These are phyloP conservation scores for carrot (Daucus carota) DNA, from an alignment of 129 eudicot species.

Conservation along the genomic window DH1_v3.0 NC_030381.2:41919001-41919500, in stretches of 20 bases:
- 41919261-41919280: background rate
- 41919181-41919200: background rate
- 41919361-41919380: background rate
- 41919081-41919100: background rate
- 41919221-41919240: background rate
- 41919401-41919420: slow-evolving; percentile 95
- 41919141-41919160: background rate
- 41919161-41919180: background rate
- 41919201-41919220: background rate
- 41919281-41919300: background rate
- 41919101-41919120: background rate
- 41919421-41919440: slow-evolving; percentile 75
- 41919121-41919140: background rate
- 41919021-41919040: background rate
- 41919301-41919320: background rate
- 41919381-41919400: slow-evolving; percentile 48
- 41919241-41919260: background rate
- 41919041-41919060: background rate
- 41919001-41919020: background rate
- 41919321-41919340: background rate
- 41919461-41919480: slow-evolving; percentile 13
- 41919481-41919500: background rate
- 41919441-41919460: slow-evolving; percentile 65
- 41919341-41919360: background rate
- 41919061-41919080: background rate